These are phyloP conservation scores for Ceratocystis papillata DNA, from an alignment of 2,329 filamentous ascomycete genomes.

Conservation along the genomic window DNA sequence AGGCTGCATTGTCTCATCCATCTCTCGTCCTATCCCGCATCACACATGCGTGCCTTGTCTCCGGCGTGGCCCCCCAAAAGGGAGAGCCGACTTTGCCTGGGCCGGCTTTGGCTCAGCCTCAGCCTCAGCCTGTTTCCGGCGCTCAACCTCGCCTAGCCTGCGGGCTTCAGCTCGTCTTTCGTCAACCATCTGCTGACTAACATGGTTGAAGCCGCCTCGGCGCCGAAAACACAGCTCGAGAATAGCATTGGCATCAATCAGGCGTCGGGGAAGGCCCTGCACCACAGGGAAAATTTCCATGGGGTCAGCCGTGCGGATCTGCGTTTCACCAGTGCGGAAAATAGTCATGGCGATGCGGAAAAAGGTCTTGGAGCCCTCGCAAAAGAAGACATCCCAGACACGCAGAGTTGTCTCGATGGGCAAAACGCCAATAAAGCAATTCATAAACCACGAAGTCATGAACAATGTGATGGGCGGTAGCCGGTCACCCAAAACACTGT, in stretches of 20 bases:
- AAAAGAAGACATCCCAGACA: slow-evolving; percentile 93
- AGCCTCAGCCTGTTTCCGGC: slow-evolving; percentile 26
- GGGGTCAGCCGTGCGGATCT: slow-evolving; percentile 74
- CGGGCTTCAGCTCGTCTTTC: slow-evolving; percentile 59
- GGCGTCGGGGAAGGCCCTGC: slow-evolving; percentile 68
- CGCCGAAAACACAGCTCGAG: slow-evolving; percentile 76
- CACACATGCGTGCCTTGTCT: slow-evolving; percentile 27
- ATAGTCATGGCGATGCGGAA: slow-evolving; percentile 85
- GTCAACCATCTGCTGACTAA: slow-evolving; percentile 75
- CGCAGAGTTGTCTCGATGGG: slow-evolving; percentile 85
- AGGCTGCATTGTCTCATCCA: too few relatives aligned
- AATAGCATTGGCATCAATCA: slow-evolving; percentile 71
- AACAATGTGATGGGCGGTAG: slow-evolving; percentile 85
- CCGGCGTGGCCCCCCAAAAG: slow-evolving; percentile 24
- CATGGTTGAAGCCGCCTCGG: slow-evolving; percentile 66
- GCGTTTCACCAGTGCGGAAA: slow-evolving; percentile 75
- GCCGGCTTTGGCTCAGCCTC: background rate
- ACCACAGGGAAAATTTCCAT: slow-evolving; percentile 96
- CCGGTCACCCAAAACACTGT: slow-evolving; percentile 39
- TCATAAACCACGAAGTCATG: slow-evolving; percentile 97
- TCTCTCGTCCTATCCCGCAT: background rate
- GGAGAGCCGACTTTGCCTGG: background rate
- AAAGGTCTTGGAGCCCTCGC: slow-evolving; percentile 85
- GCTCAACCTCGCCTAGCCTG: slow-evolving; percentile 40
- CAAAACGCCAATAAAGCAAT: slow-evolving; percentile 82